Percentiles rank a stretch among this genome's conserved stretches.
phyloP scores from a whole-genome alignment of 2,329 filamentous ascomycete genomes.

The Penicillium sp. region DNA sequence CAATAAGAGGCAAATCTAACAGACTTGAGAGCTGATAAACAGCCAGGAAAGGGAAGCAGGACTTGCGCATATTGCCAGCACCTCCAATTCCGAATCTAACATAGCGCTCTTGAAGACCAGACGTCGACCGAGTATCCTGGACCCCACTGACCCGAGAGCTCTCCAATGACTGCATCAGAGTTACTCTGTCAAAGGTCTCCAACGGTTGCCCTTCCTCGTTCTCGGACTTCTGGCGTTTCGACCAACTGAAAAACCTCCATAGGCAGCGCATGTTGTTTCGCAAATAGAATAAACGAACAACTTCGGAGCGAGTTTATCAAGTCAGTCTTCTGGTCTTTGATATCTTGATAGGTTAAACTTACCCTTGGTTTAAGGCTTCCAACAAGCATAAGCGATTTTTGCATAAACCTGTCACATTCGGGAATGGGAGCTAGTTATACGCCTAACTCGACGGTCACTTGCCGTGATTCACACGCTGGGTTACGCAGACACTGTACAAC shows the following conservation, averaged over 20 bases:
- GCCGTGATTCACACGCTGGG: not conserved
- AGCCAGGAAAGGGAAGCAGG: conserved; percentile 4
- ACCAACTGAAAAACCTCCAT: conserved; percentile 18
- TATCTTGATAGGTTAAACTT: not conserved
- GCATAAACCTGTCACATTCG: not conserved
- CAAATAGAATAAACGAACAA: too few relatives aligned
- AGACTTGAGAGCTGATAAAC: not conserved
- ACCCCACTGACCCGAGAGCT: not conserved
- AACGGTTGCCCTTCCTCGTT: conserved; percentile 14
- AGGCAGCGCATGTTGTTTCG: conserved; percentile 15
- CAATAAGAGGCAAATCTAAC: not conserved
- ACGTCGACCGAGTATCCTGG: not conserved
- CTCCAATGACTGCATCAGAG: conserved; percentile 12
- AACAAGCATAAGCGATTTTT: too few relatives aligned
- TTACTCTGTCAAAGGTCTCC: conserved; percentile 2
- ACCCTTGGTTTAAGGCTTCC: not conserved
- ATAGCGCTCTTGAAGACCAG: conserved; percentile 17
- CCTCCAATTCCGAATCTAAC: conserved; percentile 26
- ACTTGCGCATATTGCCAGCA: conserved; percentile 28
- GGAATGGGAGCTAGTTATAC: not conserved
- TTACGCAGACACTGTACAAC: conserved; percentile 13
- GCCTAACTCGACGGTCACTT: not conserved
- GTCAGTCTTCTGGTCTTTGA: not conserved
- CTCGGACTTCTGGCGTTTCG: conserved; percentile 8
- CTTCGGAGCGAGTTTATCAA: not conserved